Percentiles rank a stretch among this genome's conserved stretches.
These are phyloP conservation scores for Ascocoryne sarcoides DNA, from an alignment of 2,329 filamentous ascomycete species.

Conservation along the genomic window DNA sequence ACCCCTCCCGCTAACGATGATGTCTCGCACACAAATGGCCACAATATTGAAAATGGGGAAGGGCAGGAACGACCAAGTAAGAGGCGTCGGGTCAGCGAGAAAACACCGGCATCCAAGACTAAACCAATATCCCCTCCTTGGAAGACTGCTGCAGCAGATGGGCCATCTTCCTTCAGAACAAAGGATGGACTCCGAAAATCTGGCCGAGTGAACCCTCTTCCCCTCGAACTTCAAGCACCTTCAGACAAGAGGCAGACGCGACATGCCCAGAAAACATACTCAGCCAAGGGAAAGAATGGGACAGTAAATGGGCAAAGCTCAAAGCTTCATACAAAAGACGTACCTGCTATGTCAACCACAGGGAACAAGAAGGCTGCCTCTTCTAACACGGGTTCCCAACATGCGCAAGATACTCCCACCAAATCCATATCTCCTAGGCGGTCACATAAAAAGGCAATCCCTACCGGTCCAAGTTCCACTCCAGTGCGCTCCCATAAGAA, in stretches of 20 bases:
- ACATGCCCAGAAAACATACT: constrained; percentile 31
- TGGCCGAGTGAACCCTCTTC: constrained; percentile 50
- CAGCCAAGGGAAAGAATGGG: constrained; percentile 21
- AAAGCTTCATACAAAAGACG: constrained; percentile 14
- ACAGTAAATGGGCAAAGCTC: constrained; percentile 15
- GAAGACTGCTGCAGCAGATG: constrained; percentile 78
- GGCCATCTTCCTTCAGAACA: constrained; percentile 70
- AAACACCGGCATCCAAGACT: constrained; percentile 36
- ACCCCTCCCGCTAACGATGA: constrained; percentile 17
- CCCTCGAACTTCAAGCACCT: constrained; percentile 42
- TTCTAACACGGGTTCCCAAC: constrained; percentile 13
- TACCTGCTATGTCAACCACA: constrained; percentile 13
- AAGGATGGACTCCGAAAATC: constrained; percentile 63
- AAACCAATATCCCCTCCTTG: constrained; percentile 76
- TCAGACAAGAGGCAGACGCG: constrained; percentile 45
- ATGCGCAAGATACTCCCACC: constrained; percentile 13
- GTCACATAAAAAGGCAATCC: constrained; percentile 22
- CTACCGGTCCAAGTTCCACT: constrained; percentile 18
- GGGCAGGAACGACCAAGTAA: constrained; percentile 49
- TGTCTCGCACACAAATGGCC: constrained; percentile 25
- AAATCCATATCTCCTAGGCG: constrained; percentile 25
- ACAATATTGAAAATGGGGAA: constrained; percentile 23
- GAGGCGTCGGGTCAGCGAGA: constrained; percentile 51
- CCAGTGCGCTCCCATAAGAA: constrained; percentile 21
- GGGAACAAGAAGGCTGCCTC: constrained; percentile 16